A percentile compares a stretch with the other conserved stretches of the same genome.
phyloP scores from a whole-genome alignment of 139 green algal species.

The Zygnema circumcarinatum region DNA sequence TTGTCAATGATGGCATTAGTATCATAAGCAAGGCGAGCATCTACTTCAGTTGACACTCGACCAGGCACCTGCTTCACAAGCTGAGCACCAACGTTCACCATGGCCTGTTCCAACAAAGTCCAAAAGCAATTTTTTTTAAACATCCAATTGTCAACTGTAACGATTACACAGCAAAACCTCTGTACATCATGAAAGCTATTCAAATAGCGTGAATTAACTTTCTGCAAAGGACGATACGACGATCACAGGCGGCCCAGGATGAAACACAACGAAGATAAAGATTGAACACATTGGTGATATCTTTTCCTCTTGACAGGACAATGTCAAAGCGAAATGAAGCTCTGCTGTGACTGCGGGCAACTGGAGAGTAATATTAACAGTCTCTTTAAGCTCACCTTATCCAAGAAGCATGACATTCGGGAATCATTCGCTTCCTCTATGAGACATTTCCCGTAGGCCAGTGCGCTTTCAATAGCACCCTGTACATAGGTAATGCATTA shows the following conservation, averaged over 20 bases:
- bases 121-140: too few species aligned
- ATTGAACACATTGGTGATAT: too few species aligned
- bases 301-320: too few species aligned
- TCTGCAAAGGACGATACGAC: neutral
- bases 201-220: neutral
- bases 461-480: conserved; percentile 44
- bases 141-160: neutral
- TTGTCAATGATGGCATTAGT: conserved; percentile 57
- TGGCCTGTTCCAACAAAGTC: conserved; percentile 28
- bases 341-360: too few species aligned
- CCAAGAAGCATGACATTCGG: conserved; percentile 54
- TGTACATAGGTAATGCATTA: neutral
- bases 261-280: too few species aligned
- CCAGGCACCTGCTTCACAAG: conserved; percentile 40
- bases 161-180: too few species aligned
- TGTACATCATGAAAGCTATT: conserved; percentile 2
- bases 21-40: conserved; percentile 57
- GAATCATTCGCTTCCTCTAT: conserved; percentile 34
- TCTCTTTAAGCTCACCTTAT: conserved; percentile 59
- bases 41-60: conserved; percentile 60
- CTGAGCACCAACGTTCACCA: conserved; percentile 58
- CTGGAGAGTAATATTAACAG: too few species aligned
- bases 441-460: conserved; percentile 53
- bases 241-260: too few species aligned
- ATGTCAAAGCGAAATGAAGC: too few species aligned